Evolutionary conservation across 805 yeast genomes (phyloP), one percentile per base, ranked within the genome.

Genomic region (Saturnispora ahearnii): DNA sequence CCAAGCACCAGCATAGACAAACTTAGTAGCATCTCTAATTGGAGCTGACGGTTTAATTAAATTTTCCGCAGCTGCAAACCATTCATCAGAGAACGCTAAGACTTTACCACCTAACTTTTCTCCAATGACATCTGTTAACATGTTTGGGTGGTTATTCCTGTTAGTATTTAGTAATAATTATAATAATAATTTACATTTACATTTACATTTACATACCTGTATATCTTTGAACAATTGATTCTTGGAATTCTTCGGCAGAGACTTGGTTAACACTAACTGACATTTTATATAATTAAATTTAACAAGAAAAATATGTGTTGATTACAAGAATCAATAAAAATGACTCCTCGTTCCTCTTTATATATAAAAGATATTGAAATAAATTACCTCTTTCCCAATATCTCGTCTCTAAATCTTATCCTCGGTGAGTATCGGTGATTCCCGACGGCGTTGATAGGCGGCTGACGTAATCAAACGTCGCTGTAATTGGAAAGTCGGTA

Each of bases 21-120:
- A 90, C 59, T 77, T 74, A 29, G 89, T 84, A 10, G 85, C 83
- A 59, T 88, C 95, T 61, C 95, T 73, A 51, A 87, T 77, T 2
- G 97, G 96, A 3, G 82, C 76, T 43, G 74, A 75, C 36, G 96
- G 90, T 62, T 86, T 82, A 64, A 89, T 81, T 59, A 91, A 74
- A 68, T 91, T 91, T 31, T 74, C 78, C 5, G 98, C 98, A 41
- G 80, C 91, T 1, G 97, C 98, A 69, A 91, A 91, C 93, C 95
- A 91, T 68, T 91, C 95, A 63, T 91, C 96, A 38, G 93, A 82
- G 59, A 76, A 79, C 13, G 75, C 66, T 22, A 86, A 61, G 5
- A 88, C 79, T 52, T 75, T 64, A 3, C 96, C 96, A 5, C 96
- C 97, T 4, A 91, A 69, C 60, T 84, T 84, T 54, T 80, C 86